Percentiles rank a stretch among this genome's conserved stretches.
Evolutionary conservation across 371 early-diverging fungal species (phyloP).

Genomic region (Capniomyces stellatus): DNA sequence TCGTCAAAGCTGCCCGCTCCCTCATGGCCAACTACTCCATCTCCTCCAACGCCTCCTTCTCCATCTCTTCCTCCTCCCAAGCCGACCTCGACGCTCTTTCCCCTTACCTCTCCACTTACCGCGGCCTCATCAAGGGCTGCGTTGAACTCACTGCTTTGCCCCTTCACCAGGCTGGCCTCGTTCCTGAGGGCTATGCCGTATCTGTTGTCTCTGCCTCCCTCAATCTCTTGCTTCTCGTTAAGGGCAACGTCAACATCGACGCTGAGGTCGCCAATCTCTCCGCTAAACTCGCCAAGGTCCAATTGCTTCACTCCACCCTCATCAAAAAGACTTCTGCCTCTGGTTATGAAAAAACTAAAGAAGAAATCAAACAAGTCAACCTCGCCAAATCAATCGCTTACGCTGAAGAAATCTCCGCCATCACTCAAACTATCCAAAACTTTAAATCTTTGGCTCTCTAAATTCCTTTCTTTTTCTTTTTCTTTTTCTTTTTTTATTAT

Average conservation of each 20-base stretch:
- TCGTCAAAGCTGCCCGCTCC: conserved; percentile 57
- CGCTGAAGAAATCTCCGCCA: background rate
- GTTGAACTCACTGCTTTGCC: conserved; percentile 34
- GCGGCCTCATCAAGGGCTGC: conserved; percentile 54
- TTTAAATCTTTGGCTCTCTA: conserved; percentile 1
- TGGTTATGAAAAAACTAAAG: background rate
- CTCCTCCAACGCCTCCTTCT: conserved; percentile 28
- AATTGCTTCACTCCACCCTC: conserved; percentile 28
- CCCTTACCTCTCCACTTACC: conserved; percentile 33
- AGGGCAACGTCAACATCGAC: conserved; percentile 58
- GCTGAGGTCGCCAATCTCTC: conserved; percentile 53
- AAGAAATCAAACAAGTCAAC: background rate
- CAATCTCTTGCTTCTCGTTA: conserved; percentile 43
- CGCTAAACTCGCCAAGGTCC: conserved; percentile 39
- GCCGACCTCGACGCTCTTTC: conserved; percentile 17
- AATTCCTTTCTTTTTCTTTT: too few species aligned
- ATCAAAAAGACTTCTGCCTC: conserved; percentile 27
- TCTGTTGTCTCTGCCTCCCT: conserved; percentile 34
- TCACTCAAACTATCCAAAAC: background rate
- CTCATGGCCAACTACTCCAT: conserved; percentile 50
- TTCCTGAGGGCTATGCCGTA: conserved; percentile 60
- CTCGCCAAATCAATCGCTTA: background rate
- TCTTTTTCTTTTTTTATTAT: too few species aligned
- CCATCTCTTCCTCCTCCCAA: conserved; percentile 13
- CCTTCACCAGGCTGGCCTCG: conserved; percentile 20